These are phyloP conservation scores for Tolypocladium tropicale DNA, from an alignment of 2,329 filamentous ascomycete species.

Conservation along the genomic window DNA sequence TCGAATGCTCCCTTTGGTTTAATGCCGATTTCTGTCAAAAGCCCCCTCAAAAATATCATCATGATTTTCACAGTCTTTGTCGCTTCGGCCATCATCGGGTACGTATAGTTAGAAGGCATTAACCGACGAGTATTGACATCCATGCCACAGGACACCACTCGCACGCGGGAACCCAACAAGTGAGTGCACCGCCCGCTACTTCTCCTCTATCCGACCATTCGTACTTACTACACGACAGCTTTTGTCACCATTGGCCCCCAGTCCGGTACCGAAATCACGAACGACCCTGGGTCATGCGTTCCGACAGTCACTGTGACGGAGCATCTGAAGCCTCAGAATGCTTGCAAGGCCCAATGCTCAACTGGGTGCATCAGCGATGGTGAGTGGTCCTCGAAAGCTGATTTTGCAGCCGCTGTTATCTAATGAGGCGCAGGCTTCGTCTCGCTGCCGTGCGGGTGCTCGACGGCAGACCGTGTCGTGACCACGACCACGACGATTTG, in stretches of 20 bases:
- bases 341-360: slow-evolving; percentile 7
- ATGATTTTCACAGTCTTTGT: background rate
- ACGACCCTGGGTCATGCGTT: slow-evolving; percentile 1
- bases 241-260: background rate
- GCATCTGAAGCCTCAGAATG: slow-evolving; percentile 1
- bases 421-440: slow-evolving; percentile 3
- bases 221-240: background rate
- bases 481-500: slow-evolving; percentile 9
- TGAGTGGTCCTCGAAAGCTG: background rate
- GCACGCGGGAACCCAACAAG: background rate
- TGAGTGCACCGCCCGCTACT: background rate
- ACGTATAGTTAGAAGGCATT: background rate
- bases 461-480: slow-evolving; percentile 5
- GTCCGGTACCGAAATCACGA: background rate
- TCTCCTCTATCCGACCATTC: background rate
- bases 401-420: background rate
- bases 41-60: background rate
- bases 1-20: background rate
- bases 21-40: too few species aligned
- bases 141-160: background rate
- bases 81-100: background rate
- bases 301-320: slow-evolving; percentile 9
- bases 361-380: slow-evolving; percentile 9
- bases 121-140: background rate
- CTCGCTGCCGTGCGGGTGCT: slow-evolving; percentile 10